These are phyloP conservation scores for Candida sanyaensis DNA, from an alignment of 1,139 yeast genomes.

Conservation along the genomic window DNA sequence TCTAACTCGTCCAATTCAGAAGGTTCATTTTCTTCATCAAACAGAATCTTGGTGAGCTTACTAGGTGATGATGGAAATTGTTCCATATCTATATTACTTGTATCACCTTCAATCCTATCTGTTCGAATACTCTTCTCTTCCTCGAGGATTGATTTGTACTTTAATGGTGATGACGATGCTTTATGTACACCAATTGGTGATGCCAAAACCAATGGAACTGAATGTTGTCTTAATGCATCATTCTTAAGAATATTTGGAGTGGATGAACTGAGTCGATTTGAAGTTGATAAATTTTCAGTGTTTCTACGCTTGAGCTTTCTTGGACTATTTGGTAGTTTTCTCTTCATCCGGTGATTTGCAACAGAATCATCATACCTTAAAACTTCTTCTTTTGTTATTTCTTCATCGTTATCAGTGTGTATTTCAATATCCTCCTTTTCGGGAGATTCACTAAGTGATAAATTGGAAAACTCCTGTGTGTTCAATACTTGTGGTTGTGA, in stretches of 20 bases:
- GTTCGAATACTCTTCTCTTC: constrained; percentile 9
- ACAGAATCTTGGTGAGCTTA: not conserved
- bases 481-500: constrained; percentile 21
- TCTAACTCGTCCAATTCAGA: constrained; percentile 4
- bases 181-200: constrained; percentile 13
- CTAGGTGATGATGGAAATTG: constrained; percentile 12
- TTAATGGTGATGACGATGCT: constrained; percentile 12
- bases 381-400: constrained; percentile 14
- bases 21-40: constrained; percentile 2
- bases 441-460: constrained; percentile 1
- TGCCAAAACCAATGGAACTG: constrained; percentile 14
- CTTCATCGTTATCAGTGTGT: constrained; percentile 11
- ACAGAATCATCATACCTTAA: constrained; percentile 17
- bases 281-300: not conserved
- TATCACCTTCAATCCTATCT: constrained; percentile 10
- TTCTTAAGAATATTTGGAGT: constrained; percentile 3
- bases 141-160: not conserved
- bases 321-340: constrained; percentile 7
- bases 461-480: constrained; percentile 19
- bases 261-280: constrained; percentile 1
- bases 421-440: constrained; percentile 10
- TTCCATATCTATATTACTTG: not conserved
- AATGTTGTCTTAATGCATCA: constrained; percentile 10
- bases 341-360: constrained; percentile 11
- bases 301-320: constrained; percentile 8